Evolutionary conservation across 257 asterid genomes (phyloP).

Genomic region (Nicotiana noctiflora): DNA sequence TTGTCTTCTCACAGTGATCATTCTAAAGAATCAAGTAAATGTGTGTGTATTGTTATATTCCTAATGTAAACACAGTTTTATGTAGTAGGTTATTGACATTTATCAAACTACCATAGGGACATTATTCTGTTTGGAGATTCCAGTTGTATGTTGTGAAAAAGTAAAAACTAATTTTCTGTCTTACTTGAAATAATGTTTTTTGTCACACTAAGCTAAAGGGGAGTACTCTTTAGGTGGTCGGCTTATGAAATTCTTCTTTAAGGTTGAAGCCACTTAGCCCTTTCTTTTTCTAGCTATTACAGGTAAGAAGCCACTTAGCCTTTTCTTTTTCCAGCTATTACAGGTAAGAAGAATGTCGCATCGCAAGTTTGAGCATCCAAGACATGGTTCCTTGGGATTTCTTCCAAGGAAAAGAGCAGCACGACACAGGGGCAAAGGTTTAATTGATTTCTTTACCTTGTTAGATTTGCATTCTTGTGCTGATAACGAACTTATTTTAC

Average conservation of each 20-base stretch:
- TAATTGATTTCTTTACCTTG: neutral
- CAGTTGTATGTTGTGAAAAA: neutral
- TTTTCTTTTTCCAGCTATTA: neutral
- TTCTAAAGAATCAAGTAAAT: too few species aligned
- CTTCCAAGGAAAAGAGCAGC: constrained; percentile 78
- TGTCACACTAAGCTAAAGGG: neutral
- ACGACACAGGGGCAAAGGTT: constrained; percentile 84
- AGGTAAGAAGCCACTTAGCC: constrained; percentile 1
- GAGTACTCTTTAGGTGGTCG: neutral
- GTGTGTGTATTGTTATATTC: too few species aligned
- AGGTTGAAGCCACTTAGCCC: neutral
- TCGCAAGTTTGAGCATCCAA: constrained; percentile 89
- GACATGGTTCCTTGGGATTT: constrained; percentile 88
- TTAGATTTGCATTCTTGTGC: neutral
- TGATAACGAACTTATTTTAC: neutral
- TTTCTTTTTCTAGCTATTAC: neutral
- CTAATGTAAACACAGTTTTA: neutral
- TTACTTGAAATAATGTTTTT: neutral
- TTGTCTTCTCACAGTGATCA: too few species aligned
- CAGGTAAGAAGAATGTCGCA: constrained; percentile 53
- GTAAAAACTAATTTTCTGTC: neutral
- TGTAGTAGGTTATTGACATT: neutral
- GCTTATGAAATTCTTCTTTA: neutral
- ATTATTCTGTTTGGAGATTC: neutral
- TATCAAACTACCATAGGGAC: too few species aligned